phyloP scores from a whole-genome alignment of 2,329 filamentous ascomycete species.

The Colletotrichum navitas region DNA sequence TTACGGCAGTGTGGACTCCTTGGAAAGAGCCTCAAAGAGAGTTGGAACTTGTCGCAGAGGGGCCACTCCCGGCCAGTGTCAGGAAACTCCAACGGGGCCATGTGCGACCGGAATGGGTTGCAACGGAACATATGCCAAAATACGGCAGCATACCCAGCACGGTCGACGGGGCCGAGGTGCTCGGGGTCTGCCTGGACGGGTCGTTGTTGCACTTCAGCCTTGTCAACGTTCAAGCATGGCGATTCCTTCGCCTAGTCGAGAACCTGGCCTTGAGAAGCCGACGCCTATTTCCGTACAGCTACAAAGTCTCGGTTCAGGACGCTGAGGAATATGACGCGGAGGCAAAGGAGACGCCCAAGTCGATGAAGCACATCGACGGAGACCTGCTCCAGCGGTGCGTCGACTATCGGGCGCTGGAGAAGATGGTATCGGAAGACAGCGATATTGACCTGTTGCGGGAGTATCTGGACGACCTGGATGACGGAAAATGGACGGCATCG shows the following conservation, averaged over 20 bases:
- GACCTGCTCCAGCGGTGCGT: slow-evolving; percentile 71
- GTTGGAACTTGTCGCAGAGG: slow-evolving; percentile 66
- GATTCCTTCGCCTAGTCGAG: slow-evolving; percentile 79
- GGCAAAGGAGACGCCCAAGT: slow-evolving; percentile 55
- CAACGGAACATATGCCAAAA: slow-evolving; percentile 49
- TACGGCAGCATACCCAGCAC: slow-evolving; percentile 60
- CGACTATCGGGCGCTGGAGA: slow-evolving; percentile 59
- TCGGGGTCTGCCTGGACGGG: slow-evolving; percentile 78
- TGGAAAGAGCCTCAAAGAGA: slow-evolving; percentile 56
- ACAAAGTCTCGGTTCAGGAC: slow-evolving; percentile 46
- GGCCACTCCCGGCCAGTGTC: slow-evolving; percentile 67
- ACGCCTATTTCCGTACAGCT: slow-evolving; percentile 63
- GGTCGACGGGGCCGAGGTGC: slow-evolving; percentile 62
- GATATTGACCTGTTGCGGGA: slow-evolving; percentile 58
- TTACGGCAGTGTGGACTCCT: slow-evolving; percentile 66
- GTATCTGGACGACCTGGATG: slow-evolving; percentile 64
- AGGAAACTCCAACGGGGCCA: slow-evolving; percentile 66
- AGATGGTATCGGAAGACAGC: slow-evolving; percentile 52
- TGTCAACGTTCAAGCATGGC: slow-evolving; percentile 72
- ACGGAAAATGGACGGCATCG: slow-evolving; percentile 54
- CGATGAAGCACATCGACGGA: slow-evolving; percentile 75
- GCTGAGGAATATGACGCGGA: slow-evolving; percentile 50
- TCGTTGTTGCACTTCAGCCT: slow-evolving; percentile 77
- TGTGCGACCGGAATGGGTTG: slow-evolving; percentile 66
- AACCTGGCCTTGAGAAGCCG: slow-evolving; percentile 69